Base-by-base conservation (phyloP, 441 rosid species). In the Pelargonium fulgidum region DNA sequence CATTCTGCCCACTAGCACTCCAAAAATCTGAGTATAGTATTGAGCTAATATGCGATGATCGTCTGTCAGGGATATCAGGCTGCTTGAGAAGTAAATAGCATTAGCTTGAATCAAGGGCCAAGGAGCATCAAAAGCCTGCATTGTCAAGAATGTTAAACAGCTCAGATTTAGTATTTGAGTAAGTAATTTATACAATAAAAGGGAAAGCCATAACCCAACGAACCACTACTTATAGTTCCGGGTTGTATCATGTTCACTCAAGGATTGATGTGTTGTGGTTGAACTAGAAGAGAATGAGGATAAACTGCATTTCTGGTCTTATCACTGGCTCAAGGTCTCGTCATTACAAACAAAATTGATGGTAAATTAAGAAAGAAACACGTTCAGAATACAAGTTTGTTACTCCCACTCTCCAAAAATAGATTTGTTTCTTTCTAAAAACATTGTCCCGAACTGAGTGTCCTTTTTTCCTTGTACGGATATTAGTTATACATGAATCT, bases 91-190 rank as follows among this genome's bases (percentile, higher is more conserved):
- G 81, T 90, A 86, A 68, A 94, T 83, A 20, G 99, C 97, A 82
- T 94, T 91, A 17, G 97, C 99, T 80, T 94, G 97, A 78, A 94
- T 83, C 71, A 86, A 79, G 12, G 99, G 89, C 97, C 96, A 92
- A 13, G 93, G 91, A n/a, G 99, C 96, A 73, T 94, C 97, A 71
- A 90, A 89, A 69, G 94, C 96, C 97, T 94, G 91, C 82, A 78
- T 47, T 68, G 71, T 69, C 68, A 42, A 64, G 63, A 71, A 66
- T 62, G 29, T 26, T 66, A 13, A 68, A n/a, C 70, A 62, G 67
- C 33, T 76, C 42, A 75, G 19, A 63, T 24, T 63, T 41, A 4
- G 14, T 8, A 16, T 11, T 7, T 36, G 20, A 14, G 24, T 14
- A 4, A 0, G 48, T 19, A 64, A 11, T 17, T 17, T 13, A 70